Evolutionary conservation across 768 basidiomycete species (phyloP).

Genomic region (Suillus paluster): DNA sequence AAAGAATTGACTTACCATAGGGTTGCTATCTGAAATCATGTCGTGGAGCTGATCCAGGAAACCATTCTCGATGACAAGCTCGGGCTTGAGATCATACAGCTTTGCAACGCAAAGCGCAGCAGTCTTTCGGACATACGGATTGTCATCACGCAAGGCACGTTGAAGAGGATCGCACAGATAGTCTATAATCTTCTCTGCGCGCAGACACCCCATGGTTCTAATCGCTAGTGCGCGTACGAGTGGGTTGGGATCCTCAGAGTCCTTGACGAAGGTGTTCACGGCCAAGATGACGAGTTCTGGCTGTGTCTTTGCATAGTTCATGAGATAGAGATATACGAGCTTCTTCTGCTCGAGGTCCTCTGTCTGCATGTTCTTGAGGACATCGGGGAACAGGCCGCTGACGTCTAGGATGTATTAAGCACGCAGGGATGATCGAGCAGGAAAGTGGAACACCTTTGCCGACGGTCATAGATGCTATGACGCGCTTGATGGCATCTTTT

Average conservation of each 20-base stretch:
- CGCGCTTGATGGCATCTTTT: constrained; percentile 97
- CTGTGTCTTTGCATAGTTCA: constrained; percentile 99
- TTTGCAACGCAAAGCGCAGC: constrained; percentile 97
- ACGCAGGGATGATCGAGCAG: constrained; percentile 7
- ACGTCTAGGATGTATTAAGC: constrained; percentile 56
- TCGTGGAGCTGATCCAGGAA: constrained; percentile 89
- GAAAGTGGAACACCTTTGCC: constrained; percentile 76
- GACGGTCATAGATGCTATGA: constrained; percentile 99
- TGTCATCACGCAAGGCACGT: constrained; percentile 91
- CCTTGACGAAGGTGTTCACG: constrained; percentile 98
- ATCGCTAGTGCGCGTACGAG: constrained; percentile 96
- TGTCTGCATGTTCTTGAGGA: constrained; percentile 99
- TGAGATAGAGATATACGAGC: constrained; percentile 97
- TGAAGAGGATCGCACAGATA: constrained; percentile 96
- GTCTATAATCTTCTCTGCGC: constrained; percentile 99
- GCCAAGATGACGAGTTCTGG: constrained; percentile 98
- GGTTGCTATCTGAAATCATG: constrained; percentile 94
- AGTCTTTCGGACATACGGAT: constrained; percentile 98
- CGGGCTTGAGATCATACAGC: constrained; percentile 95
- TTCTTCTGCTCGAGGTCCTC: constrained; percentile 99
- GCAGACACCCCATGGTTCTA: constrained; percentile 95
- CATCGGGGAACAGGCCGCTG: constrained; percentile 95
- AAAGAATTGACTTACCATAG: constrained; percentile 70
- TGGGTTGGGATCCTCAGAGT: constrained; percentile 95
- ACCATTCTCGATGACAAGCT: constrained; percentile 92